Conservation (phyloP, 441 rosid species). For the Aleurites moluccanus region DNA sequence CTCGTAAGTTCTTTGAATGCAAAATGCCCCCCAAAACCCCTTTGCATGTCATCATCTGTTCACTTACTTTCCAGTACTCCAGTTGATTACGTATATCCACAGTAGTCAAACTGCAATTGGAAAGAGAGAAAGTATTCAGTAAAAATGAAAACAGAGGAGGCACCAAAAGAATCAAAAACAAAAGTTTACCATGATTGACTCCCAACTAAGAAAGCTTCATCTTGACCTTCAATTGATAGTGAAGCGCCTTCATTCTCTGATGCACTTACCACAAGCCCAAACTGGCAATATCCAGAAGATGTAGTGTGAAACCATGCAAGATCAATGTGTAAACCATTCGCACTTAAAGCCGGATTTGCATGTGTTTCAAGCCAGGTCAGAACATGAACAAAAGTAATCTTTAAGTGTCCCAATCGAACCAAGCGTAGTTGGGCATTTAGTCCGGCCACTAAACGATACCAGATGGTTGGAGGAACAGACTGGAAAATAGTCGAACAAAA, state of each 20-base stretch:
- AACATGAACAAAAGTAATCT: slow-evolving; percentile 64
- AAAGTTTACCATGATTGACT: slow-evolving; percentile 46
- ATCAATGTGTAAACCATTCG: slow-evolving; percentile 60
- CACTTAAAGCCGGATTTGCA: slow-evolving; percentile 74
- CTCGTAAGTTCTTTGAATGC: slow-evolving; percentile 57
- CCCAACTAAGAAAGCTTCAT: slow-evolving; percentile 31
- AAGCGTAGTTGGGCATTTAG: slow-evolving; percentile 83
- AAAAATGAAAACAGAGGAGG: background rate
- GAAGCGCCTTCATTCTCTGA: slow-evolving; percentile 34
- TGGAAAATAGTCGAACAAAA: slow-evolving; percentile 29
- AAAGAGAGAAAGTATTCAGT: slow-evolving; percentile 15
- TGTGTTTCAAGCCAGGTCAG: slow-evolving; percentile 87
- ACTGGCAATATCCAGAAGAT: slow-evolving; percentile 71
- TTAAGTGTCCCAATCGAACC: slow-evolving; percentile 63
- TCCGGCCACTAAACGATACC: slow-evolving; percentile 92
- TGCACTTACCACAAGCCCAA: slow-evolving; percentile 61
- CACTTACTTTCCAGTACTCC: slow-evolving; percentile 35
- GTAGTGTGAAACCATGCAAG: slow-evolving; percentile 86
- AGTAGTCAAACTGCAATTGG: slow-evolving; percentile 34
- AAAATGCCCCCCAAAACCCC: slow-evolving; percentile 59
- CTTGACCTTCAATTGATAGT: slow-evolving; percentile 32
- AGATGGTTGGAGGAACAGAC: slow-evolving; percentile 78
- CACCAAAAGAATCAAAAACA: slow-evolving; percentile 14
- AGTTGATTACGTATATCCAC: slow-evolving; percentile 30
- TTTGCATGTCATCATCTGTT: slow-evolving; percentile 35